Evolutionary conservation across 768 basidiomycete species (phyloP).

Genomic region (Candolleomyces eurysporus): DNA sequence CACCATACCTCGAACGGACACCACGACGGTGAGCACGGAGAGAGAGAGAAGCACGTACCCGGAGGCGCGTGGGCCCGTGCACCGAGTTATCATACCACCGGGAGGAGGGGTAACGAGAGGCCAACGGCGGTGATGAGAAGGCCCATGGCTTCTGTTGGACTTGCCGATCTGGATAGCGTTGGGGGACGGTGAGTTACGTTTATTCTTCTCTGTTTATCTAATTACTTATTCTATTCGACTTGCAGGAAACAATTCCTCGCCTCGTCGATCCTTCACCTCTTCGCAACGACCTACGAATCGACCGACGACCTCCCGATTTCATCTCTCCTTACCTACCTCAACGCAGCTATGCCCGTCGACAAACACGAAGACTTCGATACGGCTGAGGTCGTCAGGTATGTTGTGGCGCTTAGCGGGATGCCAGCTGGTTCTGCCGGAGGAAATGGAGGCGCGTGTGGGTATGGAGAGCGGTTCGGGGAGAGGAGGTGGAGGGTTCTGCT

Average conservation of each 20-base stretch:
- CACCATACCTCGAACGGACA: neutral
- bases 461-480: neutral
- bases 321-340: constrained; percentile 66
- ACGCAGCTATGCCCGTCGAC: constrained; percentile 72
- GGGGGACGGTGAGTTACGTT: constrained; percentile 52
- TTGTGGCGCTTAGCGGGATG: constrained; percentile 28
- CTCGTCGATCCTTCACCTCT: constrained; percentile 61
- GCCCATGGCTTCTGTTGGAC: constrained; percentile 33
- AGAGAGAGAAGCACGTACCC: no score
- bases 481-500: neutral
- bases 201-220: constrained; percentile 2
- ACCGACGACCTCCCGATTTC: constrained; percentile 71
- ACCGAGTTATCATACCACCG: neutral
- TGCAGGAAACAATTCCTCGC: constrained; percentile 58
- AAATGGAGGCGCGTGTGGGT: no score
- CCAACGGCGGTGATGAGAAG: constrained; percentile 1
- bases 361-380: constrained; percentile 85
- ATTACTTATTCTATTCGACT: constrained; percentile 2
- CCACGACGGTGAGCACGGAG: neutral
- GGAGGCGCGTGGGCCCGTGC: no score
- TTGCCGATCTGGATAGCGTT: constrained; percentile 62
- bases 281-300: constrained; percentile 63
- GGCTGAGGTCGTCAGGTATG: constrained; percentile 58
- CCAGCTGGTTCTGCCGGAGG: no score
- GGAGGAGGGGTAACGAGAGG: neutral